Conservation (phyloP, 2,329 filamentous ascomycete species). For the Plectosphaerella cucumerina region DNA sequence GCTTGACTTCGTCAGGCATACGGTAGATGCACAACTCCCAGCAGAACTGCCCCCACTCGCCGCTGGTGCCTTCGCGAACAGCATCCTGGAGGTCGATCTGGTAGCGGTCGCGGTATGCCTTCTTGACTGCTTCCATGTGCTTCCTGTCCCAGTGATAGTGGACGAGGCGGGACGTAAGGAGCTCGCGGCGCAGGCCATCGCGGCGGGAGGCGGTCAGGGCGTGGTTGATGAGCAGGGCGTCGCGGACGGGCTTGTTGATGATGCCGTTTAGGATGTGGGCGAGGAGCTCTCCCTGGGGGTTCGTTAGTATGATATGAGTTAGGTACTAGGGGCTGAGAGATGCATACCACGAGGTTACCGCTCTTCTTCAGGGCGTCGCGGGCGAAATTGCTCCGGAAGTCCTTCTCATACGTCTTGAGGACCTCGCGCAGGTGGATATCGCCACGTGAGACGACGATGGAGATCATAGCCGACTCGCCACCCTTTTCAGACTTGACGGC, state of each 20-base stretch:
- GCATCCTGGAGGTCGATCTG: slow-evolving; percentile 69
- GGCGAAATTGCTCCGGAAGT: slow-evolving; percentile 77
- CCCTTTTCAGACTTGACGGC: slow-evolving; percentile 71
- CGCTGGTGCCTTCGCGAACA: slow-evolving; percentile 70
- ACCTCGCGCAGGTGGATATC: slow-evolving; percentile 80
- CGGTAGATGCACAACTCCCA: slow-evolving; percentile 62
- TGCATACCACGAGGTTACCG: slow-evolving; percentile 87
- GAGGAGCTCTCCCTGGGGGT: slow-evolving; percentile 79
- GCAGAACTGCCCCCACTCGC: slow-evolving; percentile 76
- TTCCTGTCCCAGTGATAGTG: slow-evolving; percentile 87
- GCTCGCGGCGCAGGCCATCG: slow-evolving; percentile 72
- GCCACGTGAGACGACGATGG: slow-evolving; percentile 75
- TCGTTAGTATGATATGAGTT: background rate
- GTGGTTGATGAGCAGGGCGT: slow-evolving; percentile 86
- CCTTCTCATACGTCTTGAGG: slow-evolving; percentile 69
- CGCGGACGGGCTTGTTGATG: slow-evolving; percentile 91
- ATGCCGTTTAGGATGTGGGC: slow-evolving; percentile 95
- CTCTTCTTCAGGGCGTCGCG: slow-evolving; percentile 84
- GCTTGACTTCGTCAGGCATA: slow-evolving; percentile 55
- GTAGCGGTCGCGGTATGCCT: slow-evolving; percentile 76
- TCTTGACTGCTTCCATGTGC: slow-evolving; percentile 77
- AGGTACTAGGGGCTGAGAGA: no score
- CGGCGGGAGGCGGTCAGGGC: slow-evolving; percentile 71
- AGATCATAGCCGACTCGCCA: slow-evolving; percentile 83
- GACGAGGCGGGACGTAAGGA: slow-evolving; percentile 83